These are phyloP conservation scores for Populus hybrid DNA, from an alignment of 441 rosid genomes.

Conservation along the genomic window DNA sequence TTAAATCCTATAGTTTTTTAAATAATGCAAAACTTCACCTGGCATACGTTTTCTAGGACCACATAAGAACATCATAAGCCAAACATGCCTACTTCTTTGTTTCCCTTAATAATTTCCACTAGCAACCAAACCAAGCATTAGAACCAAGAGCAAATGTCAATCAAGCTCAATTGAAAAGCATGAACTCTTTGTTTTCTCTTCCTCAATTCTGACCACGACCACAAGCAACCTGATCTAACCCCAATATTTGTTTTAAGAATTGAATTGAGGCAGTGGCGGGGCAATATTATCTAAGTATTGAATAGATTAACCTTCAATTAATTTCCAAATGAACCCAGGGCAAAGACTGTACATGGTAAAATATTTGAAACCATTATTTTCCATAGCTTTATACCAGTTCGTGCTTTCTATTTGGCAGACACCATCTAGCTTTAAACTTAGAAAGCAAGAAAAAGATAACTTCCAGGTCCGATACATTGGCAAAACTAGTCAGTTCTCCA, in stretches of 20 bases:
- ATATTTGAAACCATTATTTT: not conserved
- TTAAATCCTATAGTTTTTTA: not conserved
- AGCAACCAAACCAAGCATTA: not conserved
- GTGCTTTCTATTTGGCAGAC: not conserved
- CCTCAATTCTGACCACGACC: not conserved
- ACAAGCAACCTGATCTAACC: not conserved
- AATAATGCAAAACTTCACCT: not conserved
- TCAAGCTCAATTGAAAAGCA: not conserved
- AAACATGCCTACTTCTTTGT: not conserved
- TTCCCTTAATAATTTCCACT: not conserved
- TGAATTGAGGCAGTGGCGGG: not conserved
- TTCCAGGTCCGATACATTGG: not conserved
- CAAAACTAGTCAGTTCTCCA: not conserved
- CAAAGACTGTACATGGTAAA: not conserved
- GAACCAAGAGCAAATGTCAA: not conserved
- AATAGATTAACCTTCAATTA: not conserved
- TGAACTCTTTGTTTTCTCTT: not conserved
- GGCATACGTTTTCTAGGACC: not conserved
- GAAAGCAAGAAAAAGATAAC: not conserved
- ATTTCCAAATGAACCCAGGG: not conserved
- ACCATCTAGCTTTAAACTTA: not conserved
- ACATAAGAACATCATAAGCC: not conserved
- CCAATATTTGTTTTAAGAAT: not conserved
- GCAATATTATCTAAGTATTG: not conserved
- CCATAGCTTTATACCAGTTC: not conserved